Conservation (phyloP, 345 rosid species). For the Clarkia xantiana region DNA sequence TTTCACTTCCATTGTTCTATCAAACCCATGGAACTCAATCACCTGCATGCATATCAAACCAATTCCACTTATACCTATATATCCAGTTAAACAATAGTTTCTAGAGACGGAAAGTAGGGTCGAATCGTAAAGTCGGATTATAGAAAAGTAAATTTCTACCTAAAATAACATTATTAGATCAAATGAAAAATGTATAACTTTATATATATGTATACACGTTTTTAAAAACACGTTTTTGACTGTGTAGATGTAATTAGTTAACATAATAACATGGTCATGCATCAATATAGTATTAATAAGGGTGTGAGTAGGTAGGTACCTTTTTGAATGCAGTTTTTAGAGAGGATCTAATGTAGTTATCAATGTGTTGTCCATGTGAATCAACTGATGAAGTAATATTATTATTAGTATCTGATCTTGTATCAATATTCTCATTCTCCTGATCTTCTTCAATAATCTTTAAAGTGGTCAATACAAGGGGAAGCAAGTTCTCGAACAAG, state of each 20-base stretch:
- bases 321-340: slow-evolving; percentile 54
- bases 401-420: slow-evolving; percentile 10
- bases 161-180: too few relatives aligned
- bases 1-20: slow-evolving; percentile 22
- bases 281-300: not conserved
- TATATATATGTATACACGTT: too few relatives aligned
- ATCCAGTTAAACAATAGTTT: too few relatives aligned
- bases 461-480: slow-evolving; percentile 50
- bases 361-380: slow-evolving; percentile 42
- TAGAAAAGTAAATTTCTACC: too few relatives aligned
- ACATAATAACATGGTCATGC: too few relatives aligned
- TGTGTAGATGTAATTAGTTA: too few relatives aligned
- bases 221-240: too few relatives aligned
- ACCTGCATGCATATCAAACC: too few relatives aligned
- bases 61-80: too few relatives aligned
- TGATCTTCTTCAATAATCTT: slow-evolving; percentile 54
- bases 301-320: slow-evolving; percentile 18
- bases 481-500: slow-evolving; percentile 52
- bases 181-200: too few relatives aligned
- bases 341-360: slow-evolving; percentile 62
- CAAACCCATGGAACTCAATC: slow-evolving; percentile 36
- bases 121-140: too few relatives aligned
- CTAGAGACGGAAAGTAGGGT: too few relatives aligned
- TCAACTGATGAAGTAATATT: slow-evolving; percentile 13
- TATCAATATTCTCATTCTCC: slow-evolving; percentile 29